Percentiles rank a stretch among this genome's conserved stretches.
These are phyloP conservation scores for Scedosporium minutisporum DNA, from an alignment of 2,329 filamentous ascomycete species.

Conservation along the genomic window DNA sequence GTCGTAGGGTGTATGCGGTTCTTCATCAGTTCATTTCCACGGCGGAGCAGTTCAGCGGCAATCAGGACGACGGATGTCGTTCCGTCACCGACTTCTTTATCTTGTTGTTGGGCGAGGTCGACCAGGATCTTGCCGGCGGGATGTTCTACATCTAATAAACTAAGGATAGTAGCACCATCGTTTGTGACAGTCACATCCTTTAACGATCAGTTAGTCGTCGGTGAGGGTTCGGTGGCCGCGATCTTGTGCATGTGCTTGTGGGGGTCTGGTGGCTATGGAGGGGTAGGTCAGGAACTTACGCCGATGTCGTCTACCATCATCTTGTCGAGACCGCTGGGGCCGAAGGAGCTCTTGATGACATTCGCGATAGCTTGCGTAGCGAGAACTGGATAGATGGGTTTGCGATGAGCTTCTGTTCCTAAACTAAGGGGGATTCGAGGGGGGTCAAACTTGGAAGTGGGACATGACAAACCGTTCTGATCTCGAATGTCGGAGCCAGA, in stretches of 20 bases:
- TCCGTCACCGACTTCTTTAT: slow-evolving; percentile 97
- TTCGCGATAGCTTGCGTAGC: slow-evolving; percentile 96
- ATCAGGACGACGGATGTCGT: slow-evolving; percentile 97
- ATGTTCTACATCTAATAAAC: slow-evolving; percentile 91
- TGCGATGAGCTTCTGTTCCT: neutral
- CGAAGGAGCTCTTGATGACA: slow-evolving; percentile 98
- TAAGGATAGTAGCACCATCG: slow-evolving; percentile 94
- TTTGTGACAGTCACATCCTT: slow-evolving; percentile 98
- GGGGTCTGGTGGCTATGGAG: slow-evolving; percentile 8
- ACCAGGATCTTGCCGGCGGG: slow-evolving; percentile 97
- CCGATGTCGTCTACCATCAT: slow-evolving; percentile 99
- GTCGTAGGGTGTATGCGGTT: slow-evolving; percentile 99
- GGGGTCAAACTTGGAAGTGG: neutral
- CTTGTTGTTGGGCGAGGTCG: slow-evolving; percentile 94
- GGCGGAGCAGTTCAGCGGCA: slow-evolving; percentile 83
- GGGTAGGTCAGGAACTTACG: slow-evolving; percentile 37
- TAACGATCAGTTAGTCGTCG: slow-evolving; percentile 5
- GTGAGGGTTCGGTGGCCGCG: slow-evolving; percentile 6
- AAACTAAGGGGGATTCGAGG: neutral
- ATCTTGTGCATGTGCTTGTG: slow-evolving; percentile 10
- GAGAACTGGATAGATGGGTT: slow-evolving; percentile 50
- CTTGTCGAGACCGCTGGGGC: slow-evolving; percentile 93
- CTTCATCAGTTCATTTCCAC: slow-evolving; percentile 97
- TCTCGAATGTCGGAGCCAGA: slow-evolving; percentile 93
- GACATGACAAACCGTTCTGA: slow-evolving; percentile 51